Percentiles rank a stretch among this genome's conserved stretches.
Evolutionary conservation across 352 stramenopile species (phyloP).

Genomic region (Blastocystis sp.): DNA sequence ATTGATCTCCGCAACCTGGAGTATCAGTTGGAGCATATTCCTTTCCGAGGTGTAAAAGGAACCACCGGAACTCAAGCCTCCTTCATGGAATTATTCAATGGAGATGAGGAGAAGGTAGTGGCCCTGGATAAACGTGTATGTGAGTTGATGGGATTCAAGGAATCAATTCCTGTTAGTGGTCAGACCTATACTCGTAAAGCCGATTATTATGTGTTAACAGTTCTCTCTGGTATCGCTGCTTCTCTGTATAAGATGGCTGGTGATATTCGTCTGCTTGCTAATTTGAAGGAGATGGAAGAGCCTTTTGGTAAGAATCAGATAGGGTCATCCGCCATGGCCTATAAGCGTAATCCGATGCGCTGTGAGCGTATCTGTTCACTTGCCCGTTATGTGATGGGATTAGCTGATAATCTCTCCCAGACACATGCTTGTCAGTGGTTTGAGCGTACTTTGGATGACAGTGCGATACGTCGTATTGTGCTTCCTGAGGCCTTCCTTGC

Average conservation of each 20-base stretch:
- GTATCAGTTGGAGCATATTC: slow-evolving; percentile 90
- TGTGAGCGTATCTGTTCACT: slow-evolving; percentile 94
- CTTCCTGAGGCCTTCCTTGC: slow-evolving; percentile 94
- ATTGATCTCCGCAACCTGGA: slow-evolving; percentile 90
- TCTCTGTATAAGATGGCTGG: slow-evolving; percentile 98
- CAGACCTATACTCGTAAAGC: slow-evolving; percentile 99
- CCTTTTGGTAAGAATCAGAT: slow-evolving; percentile 90
- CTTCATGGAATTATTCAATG: slow-evolving; percentile 97
- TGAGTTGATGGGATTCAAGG: slow-evolving; percentile 93
- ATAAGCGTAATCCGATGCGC: slow-evolving; percentile 99
- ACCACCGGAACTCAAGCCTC: slow-evolving; percentile 96
- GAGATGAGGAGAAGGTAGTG: slow-evolving; percentile 97
- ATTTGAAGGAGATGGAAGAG: slow-evolving; percentile 98
- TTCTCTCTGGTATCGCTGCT: slow-evolving; percentile 92
- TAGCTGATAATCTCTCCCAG: slow-evolving; percentile 91
- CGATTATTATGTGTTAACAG: slow-evolving; percentile 87
- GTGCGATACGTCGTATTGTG: slow-evolving; percentile 92
- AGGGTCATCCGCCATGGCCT: slow-evolving; percentile 95
- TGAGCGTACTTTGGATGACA: slow-evolving; percentile 97
- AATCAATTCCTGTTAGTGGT: slow-evolving; percentile 90
- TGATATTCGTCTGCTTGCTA: slow-evolving; percentile 95
- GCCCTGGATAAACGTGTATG: slow-evolving; percentile 90
- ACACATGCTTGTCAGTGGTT: slow-evolving; percentile 97
- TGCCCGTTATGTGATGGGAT: slow-evolving; percentile 92
- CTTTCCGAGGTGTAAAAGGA: slow-evolving; percentile 95